Evolutionary conservation across 108 stramenopile species (phyloP), one percentile per base, ranked within the genome.

Genomic region (Stephanodiscus triporus): DNA sequence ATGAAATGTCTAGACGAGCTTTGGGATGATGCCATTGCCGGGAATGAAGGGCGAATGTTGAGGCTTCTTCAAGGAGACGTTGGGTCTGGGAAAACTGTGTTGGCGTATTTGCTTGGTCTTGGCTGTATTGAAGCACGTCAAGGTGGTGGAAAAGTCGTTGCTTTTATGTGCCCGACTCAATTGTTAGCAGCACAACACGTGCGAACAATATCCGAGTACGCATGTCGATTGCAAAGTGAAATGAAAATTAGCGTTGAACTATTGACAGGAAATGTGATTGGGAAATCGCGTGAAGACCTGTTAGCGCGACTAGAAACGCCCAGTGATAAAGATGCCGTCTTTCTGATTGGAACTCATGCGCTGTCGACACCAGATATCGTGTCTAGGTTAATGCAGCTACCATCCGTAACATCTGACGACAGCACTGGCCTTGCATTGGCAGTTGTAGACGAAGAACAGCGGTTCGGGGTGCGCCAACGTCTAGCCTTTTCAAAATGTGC

Each of bases 361-460:
- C 72, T 89, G 22, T 60, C 84, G 42, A 72, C 82, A 42, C 43
- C 76, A 9, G 76, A 81, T 58, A 58, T 86, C 29, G 71, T 65
- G 47, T 19, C 40, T n/a, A 32, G 69, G 37, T 61, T 77, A 26
- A 10, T 47, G 38, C 38, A 71, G 30, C 27, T 71, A 14, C 24
- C 75, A 34, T 36, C 57, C n/a, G n/a, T n/a, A n/a, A n/a, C n/a
- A n/a, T n/a, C n/a, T n/a, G n/a, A n/a, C n/a, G n/a, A n/a, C n/a
- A n/a, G n/a, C n/a, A n/a, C n/a, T 4, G 73, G 76, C 32, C 83
- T 89, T 20, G 85, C 82, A 19, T 72, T 89, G 37, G 63, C 85
- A n/a, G 85, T 89, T 22, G 55, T 89, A 37, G 88, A 89, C 55
- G 88, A 89, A 73, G 88, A 89, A 64, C 88, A 89, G 66, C 79